Evolutionary conservation across 2,329 filamentous ascomycete genomes (phyloP), one percentile per base, ranked within the genome.

Genomic region (Monascus ruber): DNA sequence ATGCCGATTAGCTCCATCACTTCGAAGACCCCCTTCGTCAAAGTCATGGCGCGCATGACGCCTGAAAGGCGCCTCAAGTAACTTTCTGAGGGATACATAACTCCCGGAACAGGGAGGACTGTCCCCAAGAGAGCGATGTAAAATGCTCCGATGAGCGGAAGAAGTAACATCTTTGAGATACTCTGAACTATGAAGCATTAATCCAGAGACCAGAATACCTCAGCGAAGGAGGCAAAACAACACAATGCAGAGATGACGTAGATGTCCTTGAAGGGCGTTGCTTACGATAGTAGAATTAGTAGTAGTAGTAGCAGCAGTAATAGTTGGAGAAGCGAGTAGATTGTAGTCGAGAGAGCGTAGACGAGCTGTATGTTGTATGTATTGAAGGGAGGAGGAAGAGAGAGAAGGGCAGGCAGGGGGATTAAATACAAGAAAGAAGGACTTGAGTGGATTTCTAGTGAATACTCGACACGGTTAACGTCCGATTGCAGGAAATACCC

Each of bases 111-210:
- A 6, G 45, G 47, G 34, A 47, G 36, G 34, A 49, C 47, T 24
- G 47, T 39, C 26, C 53, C 50, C 50, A 50, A 53, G 26, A 56
- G 41, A 35, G 50, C 43, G 31, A 57, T 33, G 33, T 47, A 24
- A 32, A 51, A 43, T 26, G 51, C 26, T 3, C 45, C 41, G 27
- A 54, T 17, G 27, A 56, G 44, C 4, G 48, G 43, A 26, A 55
- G 26, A 33, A 54, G 32, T 46, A 55, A 48, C 26, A 37, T 49
- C 24, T 38, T 27, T 29, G 27, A n/a, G 28, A 31, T 8, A n/a
- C 28, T 31, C 2, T 31, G 7, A 31, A n/a, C 28, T 31, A 8
- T 31, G 7, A 31, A 7, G 28, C 28, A 8, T 7, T n/a, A 8
- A 31, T 8, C 7, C 31, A 17, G 24, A 9, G 31, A 11, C n/a